Base-by-base conservation (phyloP, 208 protist genomes). In the Leptomonas pyrrhocoris region DNA sequence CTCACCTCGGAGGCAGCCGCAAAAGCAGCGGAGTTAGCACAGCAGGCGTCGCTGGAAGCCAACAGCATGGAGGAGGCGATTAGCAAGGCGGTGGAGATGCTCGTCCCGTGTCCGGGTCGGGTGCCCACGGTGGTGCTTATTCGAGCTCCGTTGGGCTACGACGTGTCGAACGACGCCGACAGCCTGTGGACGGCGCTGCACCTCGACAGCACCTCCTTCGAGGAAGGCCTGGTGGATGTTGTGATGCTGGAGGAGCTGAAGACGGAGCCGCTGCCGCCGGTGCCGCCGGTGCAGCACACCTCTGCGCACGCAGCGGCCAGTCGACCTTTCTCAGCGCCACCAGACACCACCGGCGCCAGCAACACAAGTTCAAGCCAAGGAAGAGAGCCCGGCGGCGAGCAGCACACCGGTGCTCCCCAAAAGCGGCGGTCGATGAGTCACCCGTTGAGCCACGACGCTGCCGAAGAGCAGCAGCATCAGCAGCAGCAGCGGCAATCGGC, bases 151-250 rank as follows among this genome's bases (percentile, higher is more conserved):
- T 61, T 86, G 2, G 73, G 73, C 55, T 79, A 83, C 68, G 78
- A 79, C 40, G 74, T 78, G 18, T 56, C 63, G 5, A 64, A 58
- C 2, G 75, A 89, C 45, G 76, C 74, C 30, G 55, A 77, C 46
- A 58, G 61, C 25, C 56, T 89, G 23, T 77, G 71, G 73, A 56
- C 31, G n/a, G 74, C 69, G 27, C 61, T 92, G 21, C 56, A 81
- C 49, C 74, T 78, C 38, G 86, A 92, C 61, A 77, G 74, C 53
- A 64, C 51, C 23, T 60, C 59, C 34, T 58, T 50, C n/a, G 86
- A 86, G 62, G 83, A 92, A 36, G 80, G 71, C 1, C 72, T 92
- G 13, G 51, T 92, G 12, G 86, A 92, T 45, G 51, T 92, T 0
- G 54, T 88, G 9, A 76, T 90, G 31, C 68, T 90, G 67, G 71